phyloP scores from a whole-genome alignment of 306 rosid species.

The Coriaria nepalensis region DNA sequence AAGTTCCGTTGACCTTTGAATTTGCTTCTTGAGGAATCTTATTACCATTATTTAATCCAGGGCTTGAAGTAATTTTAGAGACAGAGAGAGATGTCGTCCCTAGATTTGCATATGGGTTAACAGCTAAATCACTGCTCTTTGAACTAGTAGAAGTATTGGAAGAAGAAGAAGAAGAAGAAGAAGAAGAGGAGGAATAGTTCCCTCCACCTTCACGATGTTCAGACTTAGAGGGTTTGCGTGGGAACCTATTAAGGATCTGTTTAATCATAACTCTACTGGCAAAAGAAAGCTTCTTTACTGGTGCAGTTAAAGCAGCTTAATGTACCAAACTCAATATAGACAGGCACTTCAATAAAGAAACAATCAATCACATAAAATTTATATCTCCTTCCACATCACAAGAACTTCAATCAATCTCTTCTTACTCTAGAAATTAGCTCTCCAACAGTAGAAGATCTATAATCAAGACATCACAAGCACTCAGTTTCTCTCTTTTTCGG shows the following conservation, averaged over 20 bases:
- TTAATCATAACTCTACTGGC: constrained; percentile 66
- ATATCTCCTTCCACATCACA: constrained; percentile 14
- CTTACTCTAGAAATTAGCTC: too few relatives aligned
- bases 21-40: constrained; percentile 42
- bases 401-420: too few relatives aligned
- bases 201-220: constrained; percentile 82
- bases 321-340: constrained; percentile 9
- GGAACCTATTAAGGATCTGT: constrained; percentile 76
- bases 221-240: constrained; percentile 67
- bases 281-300: constrained; percentile 17
- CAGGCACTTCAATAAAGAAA: constrained; percentile 9
- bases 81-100: constrained; percentile 33
- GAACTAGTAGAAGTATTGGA: constrained; percentile 47
- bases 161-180: constrained; percentile 54
- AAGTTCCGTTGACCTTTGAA: constrained; percentile 62
- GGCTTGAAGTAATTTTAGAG: constrained; percentile 31
- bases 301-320: constrained; percentile 27
- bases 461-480: not conserved
- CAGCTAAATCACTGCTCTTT: constrained; percentile 33
- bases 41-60: constrained; percentile 45
- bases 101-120: constrained; percentile 33
- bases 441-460: too few relatives aligned
- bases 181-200: constrained; percentile 31
- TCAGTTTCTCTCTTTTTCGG: not conserved
- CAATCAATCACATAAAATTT: constrained; percentile 14